A percentile compares a stretch with the other conserved stretches of the same genome.
Conservation (phyloP, 2,329 filamentous ascomycete genomes). For the Epichloe festucae region DNA sequence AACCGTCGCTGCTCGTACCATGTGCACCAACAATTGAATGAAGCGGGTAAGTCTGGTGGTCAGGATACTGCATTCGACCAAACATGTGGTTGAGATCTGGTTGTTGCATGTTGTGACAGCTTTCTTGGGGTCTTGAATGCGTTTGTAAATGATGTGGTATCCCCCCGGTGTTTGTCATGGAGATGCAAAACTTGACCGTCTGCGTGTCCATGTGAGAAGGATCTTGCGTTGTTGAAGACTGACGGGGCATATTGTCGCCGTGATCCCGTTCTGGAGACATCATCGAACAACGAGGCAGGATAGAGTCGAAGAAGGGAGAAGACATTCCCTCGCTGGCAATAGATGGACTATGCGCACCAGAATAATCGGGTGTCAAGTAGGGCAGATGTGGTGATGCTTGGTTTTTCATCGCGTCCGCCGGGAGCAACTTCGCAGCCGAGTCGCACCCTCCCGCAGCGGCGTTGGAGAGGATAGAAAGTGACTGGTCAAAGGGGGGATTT, state of each 20-base stretch:
- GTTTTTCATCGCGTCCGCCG: not conserved
- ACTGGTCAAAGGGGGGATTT: not conserved
- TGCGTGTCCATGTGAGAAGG: not conserved
- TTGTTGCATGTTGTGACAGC: too few species aligned
- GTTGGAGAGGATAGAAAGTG: not conserved
- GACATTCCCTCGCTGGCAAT: slow-evolving; percentile 4
- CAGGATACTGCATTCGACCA: too few species aligned
- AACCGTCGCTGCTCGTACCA: too few species aligned
- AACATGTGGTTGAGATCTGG: too few species aligned
- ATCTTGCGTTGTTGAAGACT: not conserved
- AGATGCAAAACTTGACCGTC: not conserved
- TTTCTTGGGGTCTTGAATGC: too few species aligned
- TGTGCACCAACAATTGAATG: too few species aligned
- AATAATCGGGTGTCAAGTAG: slow-evolving; percentile 3
- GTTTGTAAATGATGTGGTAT: too few species aligned
- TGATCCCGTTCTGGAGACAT: slow-evolving; percentile 1
- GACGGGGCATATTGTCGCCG: not conserved
- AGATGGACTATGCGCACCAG: slow-evolving; percentile 3
- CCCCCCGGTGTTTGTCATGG: too few species aligned
- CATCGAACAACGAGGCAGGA: not conserved
- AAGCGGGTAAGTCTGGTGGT: too few species aligned
- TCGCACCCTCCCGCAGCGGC: not conserved
- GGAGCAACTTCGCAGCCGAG: not conserved
- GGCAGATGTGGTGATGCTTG: not conserved
- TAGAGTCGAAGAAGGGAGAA: not conserved